Percentiles rank a stretch among this genome's conserved stretches.
These are phyloP conservation scores for Irpex sp. DNA, from an alignment of 1,284 basidiomycete species.

Conservation along the genomic window DNA sequence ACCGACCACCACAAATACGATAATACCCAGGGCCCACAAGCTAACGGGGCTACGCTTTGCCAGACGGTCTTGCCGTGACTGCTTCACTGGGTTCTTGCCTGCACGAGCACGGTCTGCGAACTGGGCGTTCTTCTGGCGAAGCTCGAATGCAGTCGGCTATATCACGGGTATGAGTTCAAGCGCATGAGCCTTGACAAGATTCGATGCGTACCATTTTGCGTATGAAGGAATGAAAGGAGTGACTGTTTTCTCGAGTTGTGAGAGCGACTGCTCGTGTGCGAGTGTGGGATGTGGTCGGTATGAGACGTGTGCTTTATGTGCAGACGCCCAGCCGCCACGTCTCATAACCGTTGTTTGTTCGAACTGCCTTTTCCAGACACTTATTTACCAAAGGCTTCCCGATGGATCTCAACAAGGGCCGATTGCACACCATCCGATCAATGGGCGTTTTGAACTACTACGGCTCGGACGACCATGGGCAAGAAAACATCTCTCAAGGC, in stretches of 20 bases:
- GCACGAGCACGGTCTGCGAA: constrained; percentile 67
- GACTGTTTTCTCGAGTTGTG: constrained; percentile 10
- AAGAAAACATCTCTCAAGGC: constrained; percentile 58
- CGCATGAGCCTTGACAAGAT: neutral
- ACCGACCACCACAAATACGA: constrained; percentile 72
- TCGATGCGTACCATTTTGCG: constrained; percentile 29
- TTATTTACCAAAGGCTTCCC: constrained; percentile 25
- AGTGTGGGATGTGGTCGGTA: neutral
- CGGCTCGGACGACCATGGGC: constrained; percentile 35
- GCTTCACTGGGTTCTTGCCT: constrained; percentile 72
- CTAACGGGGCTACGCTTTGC: constrained; percentile 69
- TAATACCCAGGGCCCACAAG: constrained; percentile 62
- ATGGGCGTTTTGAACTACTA: no score
- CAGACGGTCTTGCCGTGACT: constrained; percentile 65
- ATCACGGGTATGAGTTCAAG: neutral
- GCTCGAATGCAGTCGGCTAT: constrained; percentile 65
- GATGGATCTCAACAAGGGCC: constrained; percentile 30
- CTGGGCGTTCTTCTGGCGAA: constrained; percentile 73
- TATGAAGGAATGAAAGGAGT: constrained; percentile 14
- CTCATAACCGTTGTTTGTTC: constrained; percentile 4
- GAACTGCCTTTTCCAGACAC: neutral
- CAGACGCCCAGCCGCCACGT: constrained; percentile 15
- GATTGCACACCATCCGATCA: no score
- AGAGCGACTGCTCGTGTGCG: constrained; percentile 5
- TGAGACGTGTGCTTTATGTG: constrained; percentile 9